Conservation (phyloP, 495 filamentous ascomycete genomes). For the Coniosporium apollinis region DNA sequence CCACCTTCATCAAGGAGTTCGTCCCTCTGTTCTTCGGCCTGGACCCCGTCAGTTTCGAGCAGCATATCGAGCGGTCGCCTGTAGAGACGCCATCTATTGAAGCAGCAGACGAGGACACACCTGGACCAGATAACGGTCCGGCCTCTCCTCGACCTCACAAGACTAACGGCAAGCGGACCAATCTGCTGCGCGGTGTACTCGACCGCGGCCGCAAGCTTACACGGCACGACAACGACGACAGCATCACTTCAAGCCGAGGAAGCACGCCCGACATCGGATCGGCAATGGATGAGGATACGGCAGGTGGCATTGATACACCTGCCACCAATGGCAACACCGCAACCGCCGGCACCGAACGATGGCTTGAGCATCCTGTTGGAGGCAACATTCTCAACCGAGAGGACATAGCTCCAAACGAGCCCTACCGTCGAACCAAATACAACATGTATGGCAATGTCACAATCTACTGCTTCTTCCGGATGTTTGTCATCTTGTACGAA, state of each 20-base stretch:
- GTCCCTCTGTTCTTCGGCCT: conserved; percentile 80
- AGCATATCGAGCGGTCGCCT: conserved; percentile 56
- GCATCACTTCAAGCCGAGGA: conserved; percentile 56
- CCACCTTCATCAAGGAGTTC: conserved; percentile 75
- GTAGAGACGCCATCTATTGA: conserved; percentile 48
- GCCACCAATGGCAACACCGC: conserved; percentile 13
- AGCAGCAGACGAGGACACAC: conserved; percentile 43
- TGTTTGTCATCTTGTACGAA: conserved; percentile 76
- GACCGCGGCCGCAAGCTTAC: conserved; percentile 50
- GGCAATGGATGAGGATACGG: conserved; percentile 42
- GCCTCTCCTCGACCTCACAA: conserved; percentile 43
- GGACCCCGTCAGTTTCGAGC: conserved; percentile 54
- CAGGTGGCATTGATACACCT: conserved; percentile 22
- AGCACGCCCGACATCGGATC: conserved; percentile 71
- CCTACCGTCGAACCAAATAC: conserved; percentile 60
- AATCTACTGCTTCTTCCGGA: conserved; percentile 83
- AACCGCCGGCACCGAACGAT: conserved; percentile 27
- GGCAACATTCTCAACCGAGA: conserved; percentile 33
- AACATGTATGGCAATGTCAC: conserved; percentile 79
- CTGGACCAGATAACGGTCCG: conserved; percentile 32
- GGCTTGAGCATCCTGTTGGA: conserved; percentile 41
- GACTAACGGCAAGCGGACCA: conserved; percentile 51
- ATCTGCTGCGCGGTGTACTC: conserved; percentile 73
- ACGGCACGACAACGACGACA: conserved; percentile 55
- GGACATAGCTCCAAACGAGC: conserved; percentile 59